These are phyloP conservation scores for Crataegus laevigata DNA, from an alignment of 306 rosid genomes.

Conservation along the genomic window DNA sequence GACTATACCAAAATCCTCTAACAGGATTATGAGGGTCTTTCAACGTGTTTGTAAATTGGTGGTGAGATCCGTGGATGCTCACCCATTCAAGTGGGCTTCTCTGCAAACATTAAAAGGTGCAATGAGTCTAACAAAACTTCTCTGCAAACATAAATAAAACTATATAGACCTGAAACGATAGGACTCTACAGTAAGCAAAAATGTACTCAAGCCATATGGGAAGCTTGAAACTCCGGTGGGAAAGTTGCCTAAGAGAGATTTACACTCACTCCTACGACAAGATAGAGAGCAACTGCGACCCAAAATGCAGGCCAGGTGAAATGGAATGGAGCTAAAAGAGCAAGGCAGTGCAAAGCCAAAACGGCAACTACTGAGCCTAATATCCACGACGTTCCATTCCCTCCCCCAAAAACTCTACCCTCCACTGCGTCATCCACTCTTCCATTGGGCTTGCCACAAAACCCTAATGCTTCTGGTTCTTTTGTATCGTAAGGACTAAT, in stretches of 20 bases:
- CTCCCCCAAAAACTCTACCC: conserved; percentile 43
- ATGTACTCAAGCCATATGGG: conserved; percentile 78
- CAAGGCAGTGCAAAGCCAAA: conserved; percentile 46
- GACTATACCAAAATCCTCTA: conserved; percentile 88
- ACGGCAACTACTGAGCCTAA: conserved; percentile 53
- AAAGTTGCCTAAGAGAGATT: conserved; percentile 65
- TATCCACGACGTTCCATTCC: conserved; percentile 60
- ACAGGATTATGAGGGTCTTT: conserved; percentile 84
- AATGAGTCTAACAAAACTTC: neutral
- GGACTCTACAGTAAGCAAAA: conserved; percentile 70
- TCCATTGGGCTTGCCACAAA: neutral
- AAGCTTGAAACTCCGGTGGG: conserved; percentile 35
- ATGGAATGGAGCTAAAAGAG: conserved; percentile 61
- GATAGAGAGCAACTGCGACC: conserved; percentile 46
- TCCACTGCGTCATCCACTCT: neutral
- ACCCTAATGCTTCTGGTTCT: neutral
- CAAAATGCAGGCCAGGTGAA: conserved; percentile 65
- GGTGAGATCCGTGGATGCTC: conserved; percentile 78
- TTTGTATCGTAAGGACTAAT: too few relatives aligned
- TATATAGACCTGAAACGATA: conserved; percentile 61
- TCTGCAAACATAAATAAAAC: too few relatives aligned
- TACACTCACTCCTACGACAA: conserved; percentile 61
- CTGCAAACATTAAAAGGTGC: conserved; percentile 20
- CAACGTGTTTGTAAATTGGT: conserved; percentile 70
- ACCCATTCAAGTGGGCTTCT: conserved; percentile 89